These are phyloP conservation scores for Neonectria neomacrospora DNA, from an alignment of 2,329 filamentous ascomycete species.

Conservation along the genomic window DNA sequence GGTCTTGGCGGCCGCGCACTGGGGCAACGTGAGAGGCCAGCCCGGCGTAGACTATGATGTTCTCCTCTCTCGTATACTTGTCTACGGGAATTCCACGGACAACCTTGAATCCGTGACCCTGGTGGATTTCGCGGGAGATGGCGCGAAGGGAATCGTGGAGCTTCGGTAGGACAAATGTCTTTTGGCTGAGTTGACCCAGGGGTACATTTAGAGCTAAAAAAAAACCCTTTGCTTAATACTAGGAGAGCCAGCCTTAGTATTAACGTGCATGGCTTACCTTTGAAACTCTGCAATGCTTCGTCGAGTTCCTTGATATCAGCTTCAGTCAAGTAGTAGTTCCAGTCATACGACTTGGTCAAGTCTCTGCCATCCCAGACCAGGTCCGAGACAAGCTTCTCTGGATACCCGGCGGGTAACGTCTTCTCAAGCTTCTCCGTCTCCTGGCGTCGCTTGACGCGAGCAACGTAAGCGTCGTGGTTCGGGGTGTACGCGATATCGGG, in stretches of 20 bases:
- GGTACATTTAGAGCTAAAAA: constrained; percentile 51
- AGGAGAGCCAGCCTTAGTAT: too few species aligned
- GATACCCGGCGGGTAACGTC: constrained; percentile 62
- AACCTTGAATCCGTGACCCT: constrained; percentile 69
- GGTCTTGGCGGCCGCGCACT: constrained; percentile 63
- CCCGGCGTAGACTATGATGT: constrained; percentile 68
- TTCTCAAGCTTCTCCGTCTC: constrained; percentile 53
- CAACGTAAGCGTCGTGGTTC: constrained; percentile 63
- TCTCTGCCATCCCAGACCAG: constrained; percentile 68
- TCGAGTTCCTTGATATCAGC: constrained; percentile 62
- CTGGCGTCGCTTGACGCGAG: constrained; percentile 58
- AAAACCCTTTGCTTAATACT: background rate
- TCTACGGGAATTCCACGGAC: constrained; percentile 66
- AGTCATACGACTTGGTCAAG: constrained; percentile 60
- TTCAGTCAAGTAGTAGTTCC: constrained; percentile 61
- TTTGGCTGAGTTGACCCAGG: constrained; percentile 48
- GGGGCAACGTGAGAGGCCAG: constrained; percentile 67
- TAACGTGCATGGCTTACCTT: constrained; percentile 44
- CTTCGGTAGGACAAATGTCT: constrained; percentile 32
- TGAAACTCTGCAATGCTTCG: constrained; percentile 55
- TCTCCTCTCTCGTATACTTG: constrained; percentile 64
- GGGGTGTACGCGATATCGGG: constrained; percentile 70
- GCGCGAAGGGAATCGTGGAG: constrained; percentile 56
- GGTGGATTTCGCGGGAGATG: constrained; percentile 64
- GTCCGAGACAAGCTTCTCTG: constrained; percentile 57